Evolutionary conservation across 2,329 filamentous ascomycete genomes (phyloP).

Genomic region (Gyromitra esculenta): DNA sequence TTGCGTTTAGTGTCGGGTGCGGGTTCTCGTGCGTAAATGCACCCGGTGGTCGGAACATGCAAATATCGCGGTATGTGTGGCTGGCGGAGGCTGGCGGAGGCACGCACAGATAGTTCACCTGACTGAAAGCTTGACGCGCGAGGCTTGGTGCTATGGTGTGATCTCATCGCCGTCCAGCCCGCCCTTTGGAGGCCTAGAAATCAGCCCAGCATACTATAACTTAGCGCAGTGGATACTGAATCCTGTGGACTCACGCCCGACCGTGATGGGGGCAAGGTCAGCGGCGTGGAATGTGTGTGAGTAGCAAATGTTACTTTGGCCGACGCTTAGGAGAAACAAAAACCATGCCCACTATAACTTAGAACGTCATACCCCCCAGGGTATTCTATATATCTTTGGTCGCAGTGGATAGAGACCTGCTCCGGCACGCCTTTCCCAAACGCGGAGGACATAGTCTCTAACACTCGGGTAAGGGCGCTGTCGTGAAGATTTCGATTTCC

Average conservation of each 20-base stretch:
- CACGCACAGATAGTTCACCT: too few relatives aligned
- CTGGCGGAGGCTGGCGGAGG: too few relatives aligned
- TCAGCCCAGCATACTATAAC: neutral
- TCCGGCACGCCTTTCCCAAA: neutral
- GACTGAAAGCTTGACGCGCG: too few relatives aligned
- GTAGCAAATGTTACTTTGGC: neutral
- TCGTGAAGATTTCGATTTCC: neutral
- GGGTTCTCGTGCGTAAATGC: too few relatives aligned
- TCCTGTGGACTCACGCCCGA: neutral
- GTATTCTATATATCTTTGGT: neutral
- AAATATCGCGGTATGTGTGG: too few relatives aligned
- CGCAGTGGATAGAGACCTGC: neutral
- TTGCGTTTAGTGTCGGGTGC: too few relatives aligned
- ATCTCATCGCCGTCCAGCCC: neutral
- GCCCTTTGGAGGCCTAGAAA: neutral
- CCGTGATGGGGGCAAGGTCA: neutral
- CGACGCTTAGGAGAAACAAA: neutral
- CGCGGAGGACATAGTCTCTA: neutral
- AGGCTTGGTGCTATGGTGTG: too few relatives aligned
- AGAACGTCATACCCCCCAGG: neutral
- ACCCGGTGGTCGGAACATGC: too few relatives aligned
- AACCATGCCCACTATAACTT: neutral
- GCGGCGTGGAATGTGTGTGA: neutral
- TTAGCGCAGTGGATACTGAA: neutral
- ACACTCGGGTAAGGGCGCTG: neutral